Percentiles rank a stretch among this genome's conserved stretches.
These are phyloP conservation scores for Pichia rugopelliculosa DNA, from an alignment of 805 yeast genomes.

Conservation along the genomic window DNA sequence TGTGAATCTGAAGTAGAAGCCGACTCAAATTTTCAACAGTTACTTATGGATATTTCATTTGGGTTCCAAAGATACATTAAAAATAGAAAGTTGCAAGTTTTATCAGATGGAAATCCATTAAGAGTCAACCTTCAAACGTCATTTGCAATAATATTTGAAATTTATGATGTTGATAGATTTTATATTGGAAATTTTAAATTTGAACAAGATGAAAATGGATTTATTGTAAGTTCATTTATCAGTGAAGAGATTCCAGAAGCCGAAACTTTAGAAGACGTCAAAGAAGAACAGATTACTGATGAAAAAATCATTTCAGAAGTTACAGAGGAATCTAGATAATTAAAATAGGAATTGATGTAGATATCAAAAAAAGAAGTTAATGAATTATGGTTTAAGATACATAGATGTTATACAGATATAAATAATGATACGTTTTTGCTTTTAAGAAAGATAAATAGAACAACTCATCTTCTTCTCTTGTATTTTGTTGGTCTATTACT, in stretches of 20 bases:
- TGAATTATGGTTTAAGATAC: not conserved
- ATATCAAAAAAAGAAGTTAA: not conserved
- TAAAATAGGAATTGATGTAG: not conserved
- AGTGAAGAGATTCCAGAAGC: constrained; percentile 4
- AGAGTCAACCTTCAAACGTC: not conserved
- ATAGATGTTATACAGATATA: not conserved
- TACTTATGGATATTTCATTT: constrained; percentile 3
- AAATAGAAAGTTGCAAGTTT: not conserved
- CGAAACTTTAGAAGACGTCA: not conserved
- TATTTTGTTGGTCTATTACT: constrained; percentile 6
- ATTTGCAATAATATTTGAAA: constrained; percentile 5
- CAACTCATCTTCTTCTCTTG: constrained; percentile 5
- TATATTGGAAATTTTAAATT: constrained; percentile 11
- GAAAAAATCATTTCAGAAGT: not conserved
- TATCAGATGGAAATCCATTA: not conserved
- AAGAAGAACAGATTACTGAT: not conserved
- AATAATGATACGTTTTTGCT: not conserved
- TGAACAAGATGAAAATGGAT: constrained; percentile 10
- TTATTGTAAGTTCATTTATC: constrained; percentile 7
- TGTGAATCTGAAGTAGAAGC: not conserved
- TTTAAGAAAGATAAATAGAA: not conserved
- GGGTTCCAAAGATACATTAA: constrained; percentile 2
- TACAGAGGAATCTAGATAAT: not conserved
- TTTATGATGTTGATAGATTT: constrained; percentile 12
- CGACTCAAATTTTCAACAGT: not conserved